phyloP scores from a whole-genome alignment of 306 rosid genomes.

The Delonix regia region DNA sequence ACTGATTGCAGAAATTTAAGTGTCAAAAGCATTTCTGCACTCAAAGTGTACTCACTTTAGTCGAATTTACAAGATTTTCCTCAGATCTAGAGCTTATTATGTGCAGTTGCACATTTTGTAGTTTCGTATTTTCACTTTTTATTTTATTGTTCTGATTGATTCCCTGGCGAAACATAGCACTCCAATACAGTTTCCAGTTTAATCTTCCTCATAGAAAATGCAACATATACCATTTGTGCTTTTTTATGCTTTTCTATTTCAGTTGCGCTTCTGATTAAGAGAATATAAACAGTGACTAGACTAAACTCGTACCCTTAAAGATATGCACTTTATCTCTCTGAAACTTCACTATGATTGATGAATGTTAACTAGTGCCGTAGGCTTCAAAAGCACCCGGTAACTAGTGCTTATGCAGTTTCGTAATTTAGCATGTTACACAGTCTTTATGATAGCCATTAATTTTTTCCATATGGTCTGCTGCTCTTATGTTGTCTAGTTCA shows the following conservation, averaged over 20 bases:
- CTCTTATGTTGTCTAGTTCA: constrained; percentile 8
- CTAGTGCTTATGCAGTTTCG: not conserved
- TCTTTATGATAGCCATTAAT: constrained; percentile 21
- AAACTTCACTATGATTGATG: not conserved
- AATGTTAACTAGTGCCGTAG: not conserved
- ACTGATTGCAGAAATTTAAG: constrained; percentile 5
- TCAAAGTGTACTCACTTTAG: not conserved
- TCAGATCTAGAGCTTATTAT: not conserved
- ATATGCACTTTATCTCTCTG: not conserved
- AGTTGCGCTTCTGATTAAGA: constrained; percentile 3
- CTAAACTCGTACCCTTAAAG: too few species aligned
- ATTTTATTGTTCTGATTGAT: constrained; percentile 16
- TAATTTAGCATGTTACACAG: not conserved
- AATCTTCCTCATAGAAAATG: constrained; percentile 18
- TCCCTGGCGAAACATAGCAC: constrained; percentile 7
- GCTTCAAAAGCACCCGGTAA: not conserved
- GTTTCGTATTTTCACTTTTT: not conserved
- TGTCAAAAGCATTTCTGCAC: not conserved
- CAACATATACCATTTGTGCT: not conserved
- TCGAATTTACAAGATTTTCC: not conserved
- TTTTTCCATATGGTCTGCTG: constrained; percentile 4
- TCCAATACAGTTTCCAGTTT: constrained; percentile 29
- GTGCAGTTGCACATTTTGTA: not conserved
- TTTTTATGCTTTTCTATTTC: constrained; percentile 20
- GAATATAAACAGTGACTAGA: constrained; percentile 2